Evolutionary conservation across 2,329 filamentous ascomycete genomes (phyloP), one percentile per base, ranked within the genome.

Genomic region (Emergomyces orientalis): DNA sequence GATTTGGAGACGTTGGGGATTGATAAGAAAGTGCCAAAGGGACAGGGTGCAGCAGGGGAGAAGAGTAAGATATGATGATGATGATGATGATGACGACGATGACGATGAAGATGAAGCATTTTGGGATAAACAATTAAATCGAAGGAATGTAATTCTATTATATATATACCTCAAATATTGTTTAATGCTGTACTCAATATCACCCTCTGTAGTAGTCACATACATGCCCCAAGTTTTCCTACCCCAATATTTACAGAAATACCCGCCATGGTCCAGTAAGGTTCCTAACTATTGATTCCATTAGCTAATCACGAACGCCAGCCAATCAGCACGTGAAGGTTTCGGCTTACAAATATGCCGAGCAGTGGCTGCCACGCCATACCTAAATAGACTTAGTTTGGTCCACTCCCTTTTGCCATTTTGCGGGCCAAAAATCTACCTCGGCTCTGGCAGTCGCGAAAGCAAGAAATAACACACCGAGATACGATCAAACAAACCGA

Each of bases 1-100:
- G 91, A 97, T 72, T 75, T 97, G 49, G 93, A 97, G 71, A 86
- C 82, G 22, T 72, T 96, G 69, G 90, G 91, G 2, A 72, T 83
- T 71, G 88, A 90, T 64, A 89, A 85, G 78, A 96, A 90, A 76
- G 82, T 88, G 77, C 84, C 86, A 0, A 89, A 88, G 74, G 81
- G 78, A 1, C 74, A 80, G 64, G 81, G 80, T 5, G 76, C 72
- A 19, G 66, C 72, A 22, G 76, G 75, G 17, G 75, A 77, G 70
- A 78, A 74, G 69, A 75, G 72, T 59, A 73, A 70, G 49, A 68
- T 67, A 43, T 74, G 62, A 66, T 60, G 52, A 22, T 37, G 32
- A 5, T 11, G 32, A 37, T 55, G 14, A 27, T 17, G 4, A 45
- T 45, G 17, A 22, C 8, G 41, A n/a, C 1, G 19, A 45, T n/a